Evolutionary conservation across 495 filamentous ascomycete genomes (phyloP).

Genomic region (Lophium mytilinum): DNA sequence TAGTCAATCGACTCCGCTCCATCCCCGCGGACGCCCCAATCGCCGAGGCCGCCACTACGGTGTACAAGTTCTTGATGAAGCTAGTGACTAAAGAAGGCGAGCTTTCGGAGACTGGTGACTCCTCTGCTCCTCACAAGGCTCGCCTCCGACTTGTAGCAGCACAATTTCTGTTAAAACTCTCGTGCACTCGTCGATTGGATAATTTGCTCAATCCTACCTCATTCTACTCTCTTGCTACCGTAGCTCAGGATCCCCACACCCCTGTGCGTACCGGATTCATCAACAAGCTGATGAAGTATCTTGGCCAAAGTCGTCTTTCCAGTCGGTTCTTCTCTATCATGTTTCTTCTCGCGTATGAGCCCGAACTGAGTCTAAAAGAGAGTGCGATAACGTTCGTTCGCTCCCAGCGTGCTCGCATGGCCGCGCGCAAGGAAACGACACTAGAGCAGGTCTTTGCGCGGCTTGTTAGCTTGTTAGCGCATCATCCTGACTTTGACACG

Average conservation of each 20-base stretch:
- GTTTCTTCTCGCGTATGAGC: slow-evolving; percentile 88
- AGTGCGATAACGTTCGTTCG: slow-evolving; percentile 82
- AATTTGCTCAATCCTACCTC: slow-evolving; percentile 58
- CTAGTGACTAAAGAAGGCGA: slow-evolving; percentile 71
- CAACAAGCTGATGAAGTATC: slow-evolving; percentile 77
- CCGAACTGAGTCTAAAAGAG: slow-evolving; percentile 54
- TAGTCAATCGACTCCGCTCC: slow-evolving; percentile 78
- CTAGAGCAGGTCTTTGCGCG: slow-evolving; percentile 84
- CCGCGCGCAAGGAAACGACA: slow-evolving; percentile 45
- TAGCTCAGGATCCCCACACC: slow-evolving; percentile 67
- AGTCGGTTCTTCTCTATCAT: slow-evolving; percentile 77
- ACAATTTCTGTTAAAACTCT: slow-evolving; percentile 76
- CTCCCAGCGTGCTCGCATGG: slow-evolving; percentile 52
- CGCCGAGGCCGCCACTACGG: slow-evolving; percentile 55
- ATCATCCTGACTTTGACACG: slow-evolving; percentile 83
- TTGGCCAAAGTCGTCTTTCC: slow-evolving; percentile 58
- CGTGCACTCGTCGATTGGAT: slow-evolving; percentile 63
- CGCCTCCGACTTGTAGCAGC: slow-evolving; percentile 76
- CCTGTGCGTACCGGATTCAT: slow-evolving; percentile 72
- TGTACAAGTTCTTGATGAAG: slow-evolving; percentile 70
- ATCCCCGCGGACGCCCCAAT: slow-evolving; percentile 48
- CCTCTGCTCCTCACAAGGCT: slow-evolving; percentile 64
- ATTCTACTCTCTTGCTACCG: slow-evolving; percentile 72
- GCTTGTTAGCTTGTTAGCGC: slow-evolving; percentile 77
- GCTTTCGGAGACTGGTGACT: slow-evolving; percentile 61